Base-by-base conservation (phyloP, 345 rosid species). In the Barbarea vulgaris region DNA sequence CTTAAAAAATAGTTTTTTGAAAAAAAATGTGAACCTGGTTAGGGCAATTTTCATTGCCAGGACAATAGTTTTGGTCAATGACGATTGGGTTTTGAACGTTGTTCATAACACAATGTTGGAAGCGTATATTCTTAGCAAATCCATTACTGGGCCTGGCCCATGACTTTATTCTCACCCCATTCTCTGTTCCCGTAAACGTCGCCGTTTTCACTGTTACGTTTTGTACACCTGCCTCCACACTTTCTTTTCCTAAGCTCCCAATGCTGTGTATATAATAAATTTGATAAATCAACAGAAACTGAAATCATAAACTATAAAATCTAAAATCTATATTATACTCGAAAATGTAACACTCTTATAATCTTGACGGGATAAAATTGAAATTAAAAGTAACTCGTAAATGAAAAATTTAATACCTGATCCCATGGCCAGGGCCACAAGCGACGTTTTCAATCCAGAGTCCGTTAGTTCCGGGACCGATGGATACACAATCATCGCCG, bases 391-490 rank as follows among this genome's bases (percentile, higher is more conserved):
- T 33, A 33, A 7, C 9, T 33, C 9, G 41, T 36, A 0, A 52
- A 52, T 52, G 3, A 53, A 6, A 1, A 7, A 44, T 21, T 1
- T 42, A 1, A 17, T 73, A 85, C 89, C 89, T 88, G 70, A 90
- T 85, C 0, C 93, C 90, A n/a, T 91, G 93, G 34, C 97, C 91
- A 3, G 93, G 95, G 18, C 97, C 95, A 17, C 97, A 91, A 1
- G 75, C 69, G 0, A 87, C 52, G 27, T 84, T 83, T 37, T 85
- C 85, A 2, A 87, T 82, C 87, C 85, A 80, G 4, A 87, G 65
- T 14, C 87, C 86, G 7, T 59, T 51, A 31, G 93, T 75, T 8
- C 97, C 97, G 2, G 87, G 87, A 5, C 94, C 94, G 15, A 91
- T 11, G 1, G 93, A 87, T 8, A 89, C 61, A 63, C 97, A 91